Conservation (phyloP, 1,284 basidiomycete species). For the Rhodotorula sp. region DNA sequence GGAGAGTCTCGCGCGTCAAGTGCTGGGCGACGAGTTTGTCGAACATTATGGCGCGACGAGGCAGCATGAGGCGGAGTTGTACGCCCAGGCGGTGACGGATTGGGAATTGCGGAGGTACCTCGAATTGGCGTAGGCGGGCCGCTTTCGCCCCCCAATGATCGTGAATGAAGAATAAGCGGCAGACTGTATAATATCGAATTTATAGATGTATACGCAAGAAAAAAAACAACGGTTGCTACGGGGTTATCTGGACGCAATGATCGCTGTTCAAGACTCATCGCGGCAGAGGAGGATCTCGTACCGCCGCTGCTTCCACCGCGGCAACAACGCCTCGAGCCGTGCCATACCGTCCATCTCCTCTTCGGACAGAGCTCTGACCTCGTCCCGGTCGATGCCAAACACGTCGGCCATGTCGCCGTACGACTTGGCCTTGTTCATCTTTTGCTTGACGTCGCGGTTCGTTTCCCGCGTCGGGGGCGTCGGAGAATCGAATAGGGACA, state of each 20-base stretch:
- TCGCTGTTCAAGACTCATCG: no score
- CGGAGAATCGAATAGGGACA: slow-evolving; percentile 52
- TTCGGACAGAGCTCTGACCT: slow-evolving; percentile 18
- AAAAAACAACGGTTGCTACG: no score
- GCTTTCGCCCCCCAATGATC: neutral
- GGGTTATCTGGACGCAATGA: no score
- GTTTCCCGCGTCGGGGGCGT: slow-evolving; percentile 15
- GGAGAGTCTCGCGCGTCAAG: slow-evolving; percentile 69
- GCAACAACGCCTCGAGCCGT: slow-evolving; percentile 29
- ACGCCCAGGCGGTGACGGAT: slow-evolving; percentile 26
- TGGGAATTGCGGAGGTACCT: slow-evolving; percentile 44
- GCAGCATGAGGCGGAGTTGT: slow-evolving; percentile 44
- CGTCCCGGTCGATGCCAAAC: slow-evolving; percentile 52
- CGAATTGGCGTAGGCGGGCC: slow-evolving; percentile 38
- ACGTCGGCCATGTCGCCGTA: slow-evolving; percentile 62
- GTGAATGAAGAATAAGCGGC: no score
- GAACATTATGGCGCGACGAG: slow-evolving; percentile 91
- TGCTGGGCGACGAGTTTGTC: slow-evolving; percentile 84
- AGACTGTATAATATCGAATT: no score
- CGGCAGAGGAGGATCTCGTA: slow-evolving; percentile 28
- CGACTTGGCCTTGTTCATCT: slow-evolving; percentile 63
- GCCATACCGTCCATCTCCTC: neutral
- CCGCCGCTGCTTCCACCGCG: slow-evolving; percentile 38
- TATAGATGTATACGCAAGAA: no score
- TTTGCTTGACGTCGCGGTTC: slow-evolving; percentile 54